A percentile compares a stretch with the other conserved stretches of the same genome.
Evolutionary conservation across 306 rosid genomes (phyloP).

Genomic region (Ceratonia siliqua): DNA sequence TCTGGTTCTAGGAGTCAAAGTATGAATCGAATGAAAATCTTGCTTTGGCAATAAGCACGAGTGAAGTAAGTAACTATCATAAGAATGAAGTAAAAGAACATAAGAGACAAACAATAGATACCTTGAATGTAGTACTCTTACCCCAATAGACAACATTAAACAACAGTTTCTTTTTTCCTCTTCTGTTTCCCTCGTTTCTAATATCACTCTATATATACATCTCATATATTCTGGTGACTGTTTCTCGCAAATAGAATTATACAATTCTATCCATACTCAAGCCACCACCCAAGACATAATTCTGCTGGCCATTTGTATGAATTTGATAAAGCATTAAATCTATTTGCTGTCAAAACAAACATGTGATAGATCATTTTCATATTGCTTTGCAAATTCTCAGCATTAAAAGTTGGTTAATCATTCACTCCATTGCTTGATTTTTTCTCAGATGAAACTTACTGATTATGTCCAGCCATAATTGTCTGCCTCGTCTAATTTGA

Average conservation of each 20-base stretch:
- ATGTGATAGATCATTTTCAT: constrained; percentile 83
- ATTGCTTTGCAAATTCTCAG: constrained; percentile 92
- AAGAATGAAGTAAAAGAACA: constrained; percentile 76
- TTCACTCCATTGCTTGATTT: constrained; percentile 60
- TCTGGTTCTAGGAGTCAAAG: constrained; percentile 74
- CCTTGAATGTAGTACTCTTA: neutral
- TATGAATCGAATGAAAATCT: constrained; percentile 62
- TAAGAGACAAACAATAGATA: constrained; percentile 18
- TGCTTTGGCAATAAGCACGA: constrained; percentile 71
- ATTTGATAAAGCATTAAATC: constrained; percentile 13
- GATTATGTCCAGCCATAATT: constrained; percentile 71
- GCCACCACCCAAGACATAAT: constrained; percentile 19
- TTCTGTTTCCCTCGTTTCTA: neutral
- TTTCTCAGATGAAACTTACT: constrained; percentile 58
- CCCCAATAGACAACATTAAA: constrained; percentile 9
- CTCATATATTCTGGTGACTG: neutral
- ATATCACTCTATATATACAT: constrained; percentile 2
- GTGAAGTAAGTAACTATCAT: constrained; percentile 78
- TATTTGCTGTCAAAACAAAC: constrained; percentile 46
- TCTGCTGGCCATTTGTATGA: neutral
- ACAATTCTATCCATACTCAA: constrained; percentile 4
- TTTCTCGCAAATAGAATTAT: constrained; percentile 18
- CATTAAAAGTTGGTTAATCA: constrained; percentile 70
- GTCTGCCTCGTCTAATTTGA: constrained; percentile 28
- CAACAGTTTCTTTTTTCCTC: neutral